Conservation (phyloP, 148 eudicot species). For the Persicaria tinctoria region DNA sequence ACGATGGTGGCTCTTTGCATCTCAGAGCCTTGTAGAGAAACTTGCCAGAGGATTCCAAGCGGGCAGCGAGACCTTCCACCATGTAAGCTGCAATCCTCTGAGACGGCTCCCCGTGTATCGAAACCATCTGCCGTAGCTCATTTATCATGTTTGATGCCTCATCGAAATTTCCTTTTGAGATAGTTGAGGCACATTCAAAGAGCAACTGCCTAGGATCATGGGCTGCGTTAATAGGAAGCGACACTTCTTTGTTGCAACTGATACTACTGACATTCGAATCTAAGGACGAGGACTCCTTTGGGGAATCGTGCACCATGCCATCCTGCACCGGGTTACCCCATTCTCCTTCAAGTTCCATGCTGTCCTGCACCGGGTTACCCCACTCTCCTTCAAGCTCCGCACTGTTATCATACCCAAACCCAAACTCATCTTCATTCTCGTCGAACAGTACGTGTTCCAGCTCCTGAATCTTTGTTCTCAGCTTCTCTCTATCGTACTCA, state of each 20-base stretch:
- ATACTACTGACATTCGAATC: constrained; percentile 52
- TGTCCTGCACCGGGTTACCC: constrained; percentile 20
- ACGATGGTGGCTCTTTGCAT: constrained; percentile 83
- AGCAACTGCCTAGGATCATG: constrained; percentile 49
- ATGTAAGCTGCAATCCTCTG: constrained; percentile 89
- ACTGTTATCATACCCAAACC: constrained; percentile 28
- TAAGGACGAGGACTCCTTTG: constrained; percentile 45
- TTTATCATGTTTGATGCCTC: constrained; percentile 60
- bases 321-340: constrained; percentile 32
- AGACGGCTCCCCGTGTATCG: constrained; percentile 86
- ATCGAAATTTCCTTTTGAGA: constrained; percentile 52
- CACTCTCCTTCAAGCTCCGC: constrained; percentile 70
- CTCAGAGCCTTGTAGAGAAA: constrained; percentile 72
- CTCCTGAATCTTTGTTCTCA: constrained; percentile 80
- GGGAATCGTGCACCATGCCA: constrained; percentile 42
- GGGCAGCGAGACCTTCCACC: constrained; percentile 93
- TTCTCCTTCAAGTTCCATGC: constrained; percentile 62
- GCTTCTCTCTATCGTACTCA: constrained; percentile 45
- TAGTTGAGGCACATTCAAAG: constrained; percentile 62
- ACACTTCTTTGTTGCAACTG: constrained; percentile 7
- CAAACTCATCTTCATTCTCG: constrained; percentile 26
- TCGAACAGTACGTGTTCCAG: constrained; percentile 80
- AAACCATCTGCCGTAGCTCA: constrained; percentile 64
- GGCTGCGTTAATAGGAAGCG: constrained; percentile 1
- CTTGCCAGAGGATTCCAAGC: constrained; percentile 72